Evolutionary conservation across 1,284 basidiomycete genomes (phyloP).

Genomic region (Apiotrichum mycotoxinovorans): DNA sequence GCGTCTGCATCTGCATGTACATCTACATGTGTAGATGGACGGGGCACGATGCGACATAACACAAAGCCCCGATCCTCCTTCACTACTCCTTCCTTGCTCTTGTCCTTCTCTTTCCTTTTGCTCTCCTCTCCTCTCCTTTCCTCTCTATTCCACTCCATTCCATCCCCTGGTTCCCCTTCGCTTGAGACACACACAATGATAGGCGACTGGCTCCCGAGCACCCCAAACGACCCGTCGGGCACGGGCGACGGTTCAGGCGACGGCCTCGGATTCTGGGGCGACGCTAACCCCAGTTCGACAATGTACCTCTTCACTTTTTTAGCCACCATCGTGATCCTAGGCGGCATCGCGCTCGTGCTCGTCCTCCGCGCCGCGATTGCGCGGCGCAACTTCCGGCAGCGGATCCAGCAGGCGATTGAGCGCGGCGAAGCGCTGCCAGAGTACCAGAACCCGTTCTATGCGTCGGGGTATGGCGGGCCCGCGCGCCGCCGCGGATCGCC

Average conservation of each 20-base stretch:
- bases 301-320: constrained; percentile 51
- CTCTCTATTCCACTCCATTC: no score
- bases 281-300: constrained; percentile 19
- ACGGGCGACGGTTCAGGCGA: not conserved
- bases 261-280: not conserved
- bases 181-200: not conserved
- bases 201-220: not conserved
- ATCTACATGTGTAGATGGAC: no score
- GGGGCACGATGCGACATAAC: no score
- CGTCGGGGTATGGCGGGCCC: not conserved
- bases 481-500: constrained; percentile 18
- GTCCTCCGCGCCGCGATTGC: constrained; percentile 42
- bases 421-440: constrained; percentile 35
- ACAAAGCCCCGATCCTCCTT: no score
- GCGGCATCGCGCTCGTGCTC: constrained; percentile 36
- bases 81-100: no score
- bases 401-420: constrained; percentile 40
- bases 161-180: no score
- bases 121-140: no score
- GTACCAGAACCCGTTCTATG: constrained; percentile 13
- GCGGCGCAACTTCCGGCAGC: constrained; percentile 36
- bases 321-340: constrained; percentile 44
- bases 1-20: no score
- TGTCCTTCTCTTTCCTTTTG: no score
- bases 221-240: not conserved